Conservation (phyloP, 495 filamentous ascomycete species). For the Emericellopsis terricola region DNA sequence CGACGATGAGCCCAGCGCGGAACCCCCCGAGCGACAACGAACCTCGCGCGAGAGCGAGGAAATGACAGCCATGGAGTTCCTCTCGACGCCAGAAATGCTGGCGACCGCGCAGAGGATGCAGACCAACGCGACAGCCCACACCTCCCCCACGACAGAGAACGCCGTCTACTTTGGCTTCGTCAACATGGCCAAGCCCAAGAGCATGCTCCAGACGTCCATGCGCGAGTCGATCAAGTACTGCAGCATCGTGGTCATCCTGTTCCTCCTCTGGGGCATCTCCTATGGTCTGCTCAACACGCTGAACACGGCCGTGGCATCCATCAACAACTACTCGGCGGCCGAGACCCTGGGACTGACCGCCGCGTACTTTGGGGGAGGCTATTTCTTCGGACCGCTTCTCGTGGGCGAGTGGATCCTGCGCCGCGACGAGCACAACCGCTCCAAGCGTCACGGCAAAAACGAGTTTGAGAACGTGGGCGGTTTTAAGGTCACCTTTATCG, state of each 20-base stretch:
- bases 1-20: background rate
- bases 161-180: constrained; percentile 62
- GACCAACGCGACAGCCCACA: constrained; percentile 1
- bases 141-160: constrained; percentile 7
- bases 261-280: constrained; percentile 70
- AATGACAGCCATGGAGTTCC: constrained; percentile 38
- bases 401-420: constrained; percentile 48
- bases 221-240: constrained; percentile 25
- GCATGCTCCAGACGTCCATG: constrained; percentile 43
- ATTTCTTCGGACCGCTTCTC: constrained; percentile 46
- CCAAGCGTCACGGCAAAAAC: constrained; percentile 6
- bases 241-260: constrained; percentile 50
- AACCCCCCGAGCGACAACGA: background rate
- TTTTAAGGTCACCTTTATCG: constrained; percentile 33
- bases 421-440: constrained; percentile 29
- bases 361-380: constrained; percentile 32
- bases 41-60: constrained; percentile 6
- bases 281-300: constrained; percentile 56
- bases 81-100: constrained; percentile 33
- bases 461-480: constrained; percentile 9
- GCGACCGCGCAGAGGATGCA: constrained; percentile 1
- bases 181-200: constrained; percentile 58
- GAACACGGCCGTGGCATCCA: constrained; percentile 34
- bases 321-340: constrained; percentile 17
- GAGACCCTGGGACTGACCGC: constrained; percentile 20